phyloP scores from a whole-genome alignment of 345 rosid genomes.

The Rhodamnia argentea region DNA sequence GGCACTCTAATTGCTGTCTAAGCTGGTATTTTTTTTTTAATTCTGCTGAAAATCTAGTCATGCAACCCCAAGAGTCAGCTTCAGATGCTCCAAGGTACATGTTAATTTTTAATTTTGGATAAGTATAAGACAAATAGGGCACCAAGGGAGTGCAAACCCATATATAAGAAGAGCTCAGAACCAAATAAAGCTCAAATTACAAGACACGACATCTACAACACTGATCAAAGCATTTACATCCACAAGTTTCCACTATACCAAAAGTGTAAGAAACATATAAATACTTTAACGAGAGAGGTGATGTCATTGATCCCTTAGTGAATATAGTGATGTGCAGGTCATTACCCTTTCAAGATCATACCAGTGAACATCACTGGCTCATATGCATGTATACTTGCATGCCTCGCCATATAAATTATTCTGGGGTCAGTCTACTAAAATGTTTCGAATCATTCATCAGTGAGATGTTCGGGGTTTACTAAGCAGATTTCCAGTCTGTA shows the following conservation, averaged over 20 bases:
- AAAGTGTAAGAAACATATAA: not conserved
- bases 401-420: not conserved
- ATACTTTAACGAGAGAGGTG: not conserved
- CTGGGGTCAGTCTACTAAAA: not conserved
- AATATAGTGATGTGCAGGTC: not conserved
- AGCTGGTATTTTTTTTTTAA: not conserved
- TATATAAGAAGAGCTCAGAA: not conserved
- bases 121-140: not conserved
- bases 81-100: not conserved
- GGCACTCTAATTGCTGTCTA: not conserved
- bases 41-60: not conserved
- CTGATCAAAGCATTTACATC: not conserved
- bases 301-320: not conserved
- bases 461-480: not conserved
- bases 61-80: not conserved
- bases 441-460: not conserved
- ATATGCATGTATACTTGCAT: not conserved
- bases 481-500: not conserved
- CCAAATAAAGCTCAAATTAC: not conserved
- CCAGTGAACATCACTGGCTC: not conserved
- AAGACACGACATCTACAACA: not conserved
- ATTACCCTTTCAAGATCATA: not conserved
- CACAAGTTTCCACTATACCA: not conserved
- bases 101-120: not conserved
- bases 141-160: not conserved